Evolutionary conservation across 345 rosid genomes (phyloP).

Genomic region (Gossypium stocksii): DNA sequence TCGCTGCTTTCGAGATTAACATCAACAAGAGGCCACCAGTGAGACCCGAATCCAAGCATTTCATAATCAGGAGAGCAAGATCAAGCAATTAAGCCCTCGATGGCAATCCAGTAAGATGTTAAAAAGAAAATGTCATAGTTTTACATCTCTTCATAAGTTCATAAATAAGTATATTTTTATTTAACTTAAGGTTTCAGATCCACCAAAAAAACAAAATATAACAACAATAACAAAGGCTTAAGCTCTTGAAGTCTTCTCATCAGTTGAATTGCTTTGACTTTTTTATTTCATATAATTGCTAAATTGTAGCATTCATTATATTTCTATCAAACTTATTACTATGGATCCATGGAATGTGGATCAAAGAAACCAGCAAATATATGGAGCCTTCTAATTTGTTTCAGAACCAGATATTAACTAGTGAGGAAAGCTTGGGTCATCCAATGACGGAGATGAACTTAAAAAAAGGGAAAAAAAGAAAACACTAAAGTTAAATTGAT

Average conservation of each 20-base stretch:
- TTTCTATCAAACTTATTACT: neutral
- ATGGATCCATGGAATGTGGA: neutral
- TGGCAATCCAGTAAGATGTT: neutral
- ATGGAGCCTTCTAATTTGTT: neutral
- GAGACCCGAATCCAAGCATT: neutral
- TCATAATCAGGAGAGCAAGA: neutral
- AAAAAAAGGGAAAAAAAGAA: neutral
- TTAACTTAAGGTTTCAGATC: neutral
- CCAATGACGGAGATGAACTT: neutral
- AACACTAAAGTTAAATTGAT: neutral
- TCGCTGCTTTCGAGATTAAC: neutral
- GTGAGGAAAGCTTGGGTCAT: constrained; percentile 1
- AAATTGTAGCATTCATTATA: neutral
- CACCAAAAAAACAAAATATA: neutral
- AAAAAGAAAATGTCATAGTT: neutral
- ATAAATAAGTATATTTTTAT: neutral
- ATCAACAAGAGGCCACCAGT: neutral
- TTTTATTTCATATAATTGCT: neutral
- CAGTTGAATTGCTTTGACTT: no score
- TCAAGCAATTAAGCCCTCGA: neutral
- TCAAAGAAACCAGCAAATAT: neutral
- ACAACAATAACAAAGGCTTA: neutral
- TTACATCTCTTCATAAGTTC: neutral
- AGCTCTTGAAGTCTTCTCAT: neutral
- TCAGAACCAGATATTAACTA: neutral